phyloP scores from a whole-genome alignment of 2,329 filamentous ascomycete genomes.

The Anisogramma anomala region DNA sequence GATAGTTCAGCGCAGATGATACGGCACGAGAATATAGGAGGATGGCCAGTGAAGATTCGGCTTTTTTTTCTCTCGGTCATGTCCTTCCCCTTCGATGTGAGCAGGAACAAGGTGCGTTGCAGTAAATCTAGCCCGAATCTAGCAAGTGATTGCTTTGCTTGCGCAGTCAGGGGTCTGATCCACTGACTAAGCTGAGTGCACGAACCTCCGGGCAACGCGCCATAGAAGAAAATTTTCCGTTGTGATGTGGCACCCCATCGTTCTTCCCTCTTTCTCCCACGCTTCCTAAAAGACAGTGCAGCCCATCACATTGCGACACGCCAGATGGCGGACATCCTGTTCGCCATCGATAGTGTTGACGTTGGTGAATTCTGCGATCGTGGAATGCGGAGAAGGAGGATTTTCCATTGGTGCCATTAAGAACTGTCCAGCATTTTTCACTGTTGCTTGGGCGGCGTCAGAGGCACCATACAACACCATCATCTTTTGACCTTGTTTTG shows the following conservation, averaged over 20 bases:
- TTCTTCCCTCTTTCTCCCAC: slow-evolving; percentile 36
- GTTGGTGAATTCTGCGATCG: slow-evolving; percentile 55
- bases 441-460: slow-evolving; percentile 72
- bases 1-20: not conserved
- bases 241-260: slow-evolving; percentile 12
- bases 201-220: slow-evolving; percentile 5
- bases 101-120: no score
- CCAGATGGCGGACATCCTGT: slow-evolving; percentile 56
- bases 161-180: not conserved
- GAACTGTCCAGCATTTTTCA: slow-evolving; percentile 41
- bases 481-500: not conserved
- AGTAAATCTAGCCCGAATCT: not conserved
- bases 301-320: slow-evolving; percentile 51
- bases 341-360: slow-evolving; percentile 39
- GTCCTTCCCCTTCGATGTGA: no score
- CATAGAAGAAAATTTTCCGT: slow-evolving; percentile 12
- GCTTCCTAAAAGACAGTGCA: slow-evolving; percentile 82
- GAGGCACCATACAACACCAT: slow-evolving; percentile 58
- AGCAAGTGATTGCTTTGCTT: slow-evolving; percentile 4
- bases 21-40: not conserved
- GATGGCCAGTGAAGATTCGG: not conserved
- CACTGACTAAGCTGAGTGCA: not conserved
- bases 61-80: no score
- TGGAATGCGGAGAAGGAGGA: slow-evolving; percentile 42
- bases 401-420: slow-evolving; percentile 40